Evolutionary conservation across 75 land plant genomes (phyloP), one percentile per base, ranked within the genome.

Genomic region (Gnetum montanum): DNA sequence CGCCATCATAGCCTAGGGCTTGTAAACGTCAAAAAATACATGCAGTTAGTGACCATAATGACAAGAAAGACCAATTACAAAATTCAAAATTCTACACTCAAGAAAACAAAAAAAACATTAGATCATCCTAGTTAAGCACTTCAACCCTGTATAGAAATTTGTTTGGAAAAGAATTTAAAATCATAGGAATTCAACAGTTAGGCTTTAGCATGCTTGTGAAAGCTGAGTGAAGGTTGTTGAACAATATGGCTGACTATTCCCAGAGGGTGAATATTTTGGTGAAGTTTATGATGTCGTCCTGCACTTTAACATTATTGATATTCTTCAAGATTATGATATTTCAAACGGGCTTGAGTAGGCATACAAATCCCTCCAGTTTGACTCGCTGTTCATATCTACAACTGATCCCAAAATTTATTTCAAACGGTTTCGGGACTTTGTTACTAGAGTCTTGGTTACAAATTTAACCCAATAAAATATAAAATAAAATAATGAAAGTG

Each of bases 331-430:
- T 20, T 84, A 87, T 51, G 83, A 77, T 60, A 70, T 83, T 35
- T 73, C 60, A 53, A 87, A 87, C 67, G 73, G 76, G 56, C 44
- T 87, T n/a, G 88, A 88, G 59, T 90, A 85, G 72, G 94, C 90
- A 7, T 88, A 88, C 67, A 88, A 88, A 59, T 81, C 94, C 26
- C 38, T 86, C 26, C 90, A 88, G 28, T 79, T 66, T n/a, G 94
- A 88, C 56, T 58, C 90, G 7, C 61, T 46, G 29, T 85, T 86
- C 8, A 85, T 88, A 23, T 88, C 90, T 37, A 85, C 85, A 25
- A 85, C 81, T 34, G 90, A 88, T 46, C 94, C 90, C 6, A 72
- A 70, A 62, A 57, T 73, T 24, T 83, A 83, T 37, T 76, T 88
- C 45, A 83, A 68, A 37, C 69, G 85, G 46, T 81, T 84, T 43